Conservation (phyloP, 1,284 basidiomycete species). For the Tremellales sp. region DNA sequence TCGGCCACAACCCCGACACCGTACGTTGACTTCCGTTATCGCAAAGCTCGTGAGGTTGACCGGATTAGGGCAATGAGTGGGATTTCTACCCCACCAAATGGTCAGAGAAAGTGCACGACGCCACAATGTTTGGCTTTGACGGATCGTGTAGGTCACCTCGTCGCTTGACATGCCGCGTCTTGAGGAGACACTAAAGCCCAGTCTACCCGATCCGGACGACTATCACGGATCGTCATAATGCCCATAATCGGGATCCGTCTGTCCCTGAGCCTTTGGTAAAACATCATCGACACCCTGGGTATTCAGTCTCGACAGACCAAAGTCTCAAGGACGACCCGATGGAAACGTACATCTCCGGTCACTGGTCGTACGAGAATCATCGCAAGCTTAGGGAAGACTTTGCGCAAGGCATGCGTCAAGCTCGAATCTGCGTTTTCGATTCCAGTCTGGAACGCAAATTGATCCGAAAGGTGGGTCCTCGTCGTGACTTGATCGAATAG, state of each 20-base stretch:
- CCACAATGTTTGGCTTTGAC: constrained; percentile 45
- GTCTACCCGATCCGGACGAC: constrained; percentile 49
- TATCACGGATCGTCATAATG: constrained; percentile 24
- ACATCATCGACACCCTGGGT: constrained; percentile 43
- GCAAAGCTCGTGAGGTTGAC: neutral
- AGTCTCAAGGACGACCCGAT: constrained; percentile 27
- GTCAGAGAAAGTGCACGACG: constrained; percentile 32
- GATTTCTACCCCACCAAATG: constrained; percentile 46
- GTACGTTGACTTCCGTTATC: constrained; percentile 22
- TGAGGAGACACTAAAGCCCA: constrained; percentile 12
- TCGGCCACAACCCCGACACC: constrained; percentile 47
- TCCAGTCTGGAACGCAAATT: constrained; percentile 46
- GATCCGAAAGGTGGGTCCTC: constrained; percentile 41
- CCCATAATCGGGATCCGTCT: neutral
- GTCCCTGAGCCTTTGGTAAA: constrained; percentile 17
- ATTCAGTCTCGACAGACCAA: constrained; percentile 29
- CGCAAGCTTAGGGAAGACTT: constrained; percentile 36
- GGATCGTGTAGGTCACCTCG: constrained; percentile 33
- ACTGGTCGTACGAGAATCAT: constrained; percentile 38
- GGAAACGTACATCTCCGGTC: constrained; percentile 37
- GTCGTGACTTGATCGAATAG: neutral
- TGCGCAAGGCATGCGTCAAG: constrained; percentile 41
- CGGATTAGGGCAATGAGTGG: constrained; percentile 39
- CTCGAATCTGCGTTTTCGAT: constrained; percentile 49
- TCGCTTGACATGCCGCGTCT: no score